Evolutionary conservation across 1,139 yeast genomes (phyloP), one percentile per base, ranked within the genome.

Genomic region (Lodderomyces jiufengensis): DNA sequence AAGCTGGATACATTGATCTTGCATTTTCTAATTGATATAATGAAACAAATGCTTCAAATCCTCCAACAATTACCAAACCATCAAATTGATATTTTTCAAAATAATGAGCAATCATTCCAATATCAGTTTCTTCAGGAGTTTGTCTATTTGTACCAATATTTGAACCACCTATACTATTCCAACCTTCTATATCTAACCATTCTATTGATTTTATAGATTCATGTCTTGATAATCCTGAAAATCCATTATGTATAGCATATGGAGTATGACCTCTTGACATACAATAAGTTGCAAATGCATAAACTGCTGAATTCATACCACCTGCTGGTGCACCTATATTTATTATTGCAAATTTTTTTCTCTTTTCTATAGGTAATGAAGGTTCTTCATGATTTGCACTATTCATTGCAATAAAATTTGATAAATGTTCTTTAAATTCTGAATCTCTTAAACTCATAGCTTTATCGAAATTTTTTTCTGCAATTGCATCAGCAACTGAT

Each of bases 241-340:
- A 84, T 11, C 92, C 92, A 52, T 83, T 81, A 52, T 80, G 78
- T 41, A 84, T 81, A 12, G 88, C 90, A 51, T 63, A 79, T 15
- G 85, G 82, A 31, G 63, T 75, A 59, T 84, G 94, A 25, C 94
- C 94, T 48, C 76, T 73, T 3, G 90, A 80, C 63, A 83, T 63
- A 63, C 88, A 79, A 61, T 78, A 83, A 14, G 83, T 68, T 3
- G 87, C 82, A 55, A 83, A 82, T 16, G 92, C 80, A 52, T 83
- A 74, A 11, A 84, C 82, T 2, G 88, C 88, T 38, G 85, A 74
- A 48, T 84, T 84, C 75, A 84, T 72, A 37, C 88, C 92, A 39
- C 88, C 85, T 12, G 90, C 84, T 21, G 92, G 88, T 1, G 94
- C 94, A 49, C 94, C 94, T 31, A 83, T 81, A 49, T 83, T 84